These are phyloP conservation scores for Eucalyptus viminalis DNA, from an alignment of 345 rosid genomes.

Conservation along the genomic window DNA sequence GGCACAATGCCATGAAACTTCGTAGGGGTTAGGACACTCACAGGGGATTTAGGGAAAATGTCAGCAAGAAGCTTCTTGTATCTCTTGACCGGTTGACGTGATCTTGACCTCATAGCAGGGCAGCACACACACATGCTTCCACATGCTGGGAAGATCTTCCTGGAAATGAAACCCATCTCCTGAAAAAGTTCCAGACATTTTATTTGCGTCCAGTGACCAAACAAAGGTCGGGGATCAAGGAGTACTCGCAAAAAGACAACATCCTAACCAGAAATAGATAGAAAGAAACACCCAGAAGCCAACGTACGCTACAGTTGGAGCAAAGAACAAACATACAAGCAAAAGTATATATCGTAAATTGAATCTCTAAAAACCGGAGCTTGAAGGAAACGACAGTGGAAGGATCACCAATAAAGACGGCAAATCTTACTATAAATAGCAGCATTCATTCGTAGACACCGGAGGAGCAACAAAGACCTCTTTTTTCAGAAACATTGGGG, in stretches of 20 bases:
- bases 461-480: background rate
- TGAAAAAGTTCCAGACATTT: constrained; percentile 4
- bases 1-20: background rate
- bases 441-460: background rate
- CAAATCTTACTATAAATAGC: background rate
- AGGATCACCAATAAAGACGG: background rate
- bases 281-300: background rate
- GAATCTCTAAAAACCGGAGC: background rate
- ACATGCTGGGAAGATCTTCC: constrained; percentile 91
- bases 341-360: background rate
- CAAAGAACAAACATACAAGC: background rate
- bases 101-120: constrained; percentile 96
- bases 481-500: background rate
- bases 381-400: background rate
- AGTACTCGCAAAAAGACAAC: background rate
- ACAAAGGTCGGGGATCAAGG: background rate
- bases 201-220: background rate
- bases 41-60: constrained; percentile 80
- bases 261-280: background rate
- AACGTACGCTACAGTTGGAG: background rate
- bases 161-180: constrained; percentile 86
- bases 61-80: constrained; percentile 87
- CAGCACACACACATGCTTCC: constrained; percentile 95
- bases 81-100: constrained; percentile 96
- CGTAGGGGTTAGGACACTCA: constrained; percentile 18